Conservation (phyloP, 179 eudicot species). For the Heliamphora pulchella region DNA sequence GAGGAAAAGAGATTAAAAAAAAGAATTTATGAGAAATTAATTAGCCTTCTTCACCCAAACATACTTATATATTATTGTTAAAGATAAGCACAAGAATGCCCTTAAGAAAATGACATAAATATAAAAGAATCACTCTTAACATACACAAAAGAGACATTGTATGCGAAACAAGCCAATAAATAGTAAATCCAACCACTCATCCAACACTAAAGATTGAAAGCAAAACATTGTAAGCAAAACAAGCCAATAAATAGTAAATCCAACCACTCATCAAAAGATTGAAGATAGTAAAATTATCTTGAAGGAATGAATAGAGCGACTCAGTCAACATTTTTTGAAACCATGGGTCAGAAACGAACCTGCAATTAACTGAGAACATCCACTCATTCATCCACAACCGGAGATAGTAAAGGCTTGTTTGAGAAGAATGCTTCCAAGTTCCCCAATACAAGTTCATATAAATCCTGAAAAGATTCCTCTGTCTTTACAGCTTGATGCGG, state of each 20-base stretch:
- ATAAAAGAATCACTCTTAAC: too few relatives aligned
- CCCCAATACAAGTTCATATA: conserved; percentile 31
- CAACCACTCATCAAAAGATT: neutral
- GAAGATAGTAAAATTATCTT: neutral
- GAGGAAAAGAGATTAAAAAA: too few relatives aligned
- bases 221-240: neutral
- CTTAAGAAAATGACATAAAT: too few relatives aligned
- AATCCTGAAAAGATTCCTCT: conserved; percentile 29
- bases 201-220: neutral
- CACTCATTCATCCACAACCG: conserved; percentile 20
- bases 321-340: neutral
- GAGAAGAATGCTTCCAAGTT: conserved; percentile 63
- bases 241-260: neutral
- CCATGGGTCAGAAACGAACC: neutral
- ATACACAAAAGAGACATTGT: neutral
- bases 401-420: conserved; percentile 42
- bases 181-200: neutral
- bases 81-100: too few relatives aligned
- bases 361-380: neutral
- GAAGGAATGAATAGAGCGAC: neutral
- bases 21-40: too few relatives aligned
- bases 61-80: too few relatives aligned
- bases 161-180: neutral
- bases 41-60: too few relatives aligned
- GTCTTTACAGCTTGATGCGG: conserved; percentile 50